Conservation (phyloP, 345 rosid species). For the Salix koriyanagi region DNA sequence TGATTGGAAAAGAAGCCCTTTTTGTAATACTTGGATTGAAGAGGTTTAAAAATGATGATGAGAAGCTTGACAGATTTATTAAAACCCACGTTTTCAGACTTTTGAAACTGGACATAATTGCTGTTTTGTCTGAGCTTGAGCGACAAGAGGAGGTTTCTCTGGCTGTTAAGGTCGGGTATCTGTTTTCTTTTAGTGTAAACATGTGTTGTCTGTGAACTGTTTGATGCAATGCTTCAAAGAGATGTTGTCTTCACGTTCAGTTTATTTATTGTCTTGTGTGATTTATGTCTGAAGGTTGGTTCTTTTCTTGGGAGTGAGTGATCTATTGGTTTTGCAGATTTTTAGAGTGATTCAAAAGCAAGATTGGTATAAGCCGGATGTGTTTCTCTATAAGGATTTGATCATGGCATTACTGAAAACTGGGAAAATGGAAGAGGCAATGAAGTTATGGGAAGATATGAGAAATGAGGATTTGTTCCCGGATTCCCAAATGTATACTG, state of each 20-base stretch:
- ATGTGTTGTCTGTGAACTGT: constrained; percentile 17
- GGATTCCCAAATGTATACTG: constrained; percentile 84
- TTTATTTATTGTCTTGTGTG: not conserved
- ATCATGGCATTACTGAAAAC: constrained; percentile 57
- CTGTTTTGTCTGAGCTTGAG: constrained; percentile 79
- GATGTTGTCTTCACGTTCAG: not conserved
- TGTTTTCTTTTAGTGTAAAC: not conserved
- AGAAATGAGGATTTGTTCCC: constrained; percentile 72
- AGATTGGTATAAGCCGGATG: constrained; percentile 83
- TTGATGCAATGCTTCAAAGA: constrained; percentile 39
- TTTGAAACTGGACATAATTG: constrained; percentile 70
- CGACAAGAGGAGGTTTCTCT: constrained; percentile 74
- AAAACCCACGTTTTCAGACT: constrained; percentile 73
- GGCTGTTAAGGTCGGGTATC: constrained; percentile 51
- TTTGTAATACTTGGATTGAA: constrained; percentile 69
- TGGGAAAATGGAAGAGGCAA: constrained; percentile 77
- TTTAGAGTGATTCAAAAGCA: constrained; percentile 71
- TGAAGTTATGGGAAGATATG: constrained; percentile 70
- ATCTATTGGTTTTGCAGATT: constrained; percentile 41
- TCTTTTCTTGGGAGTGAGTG: not conserved
- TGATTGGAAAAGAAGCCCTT: constrained; percentile 81
- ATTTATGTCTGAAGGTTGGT: not conserved
- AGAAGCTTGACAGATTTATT: constrained; percentile 55
- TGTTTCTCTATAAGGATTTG: constrained; percentile 78
- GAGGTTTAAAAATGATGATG: constrained; percentile 68